Evolutionary conservation across 2,329 filamentous ascomycete genomes (phyloP), one percentile per base, ranked within the genome.

Genomic region (Penicillium frequentans): DNA sequence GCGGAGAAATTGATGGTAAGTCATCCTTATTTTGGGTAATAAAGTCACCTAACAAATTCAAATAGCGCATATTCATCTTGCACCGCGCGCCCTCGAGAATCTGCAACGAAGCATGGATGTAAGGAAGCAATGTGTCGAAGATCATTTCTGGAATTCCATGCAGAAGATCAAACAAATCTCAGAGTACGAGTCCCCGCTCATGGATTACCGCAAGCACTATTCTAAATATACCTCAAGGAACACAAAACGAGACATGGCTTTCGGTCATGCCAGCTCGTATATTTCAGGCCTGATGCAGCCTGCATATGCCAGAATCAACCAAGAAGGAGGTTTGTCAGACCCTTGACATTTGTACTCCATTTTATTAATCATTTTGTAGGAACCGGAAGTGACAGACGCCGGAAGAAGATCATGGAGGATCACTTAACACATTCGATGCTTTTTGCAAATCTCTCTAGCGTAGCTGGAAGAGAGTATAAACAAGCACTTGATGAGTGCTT

Each of bases 261-360:
- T 51, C 3, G 55, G 51, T 11, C 55, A 57, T 29, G 50, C n/a
- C 23, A 57, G 55, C 37, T 57, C 55, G 13, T 57, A 31, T 16
- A 57, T 57, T 3, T 19, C 26, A 8, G 46, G 13, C 14, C 55
- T 57, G 8, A 57, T 57, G 50, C 55, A 33, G 0, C 46, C 55
- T 9, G 55, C 46, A 6, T 57, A 57, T 42, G 42, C 44, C 10
- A 14, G 9, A 5, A 50, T 37, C n/a, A 31, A 29, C 5, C n/a
- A n/a, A 19, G 56, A 58, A 24, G 19, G n/a, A 33, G 55, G 55
- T 57, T 50, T 26, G 44, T 21, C 9, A 49, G 21, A 24, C 6
- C 6, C 24, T 29, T 21, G 3, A 11, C 9, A 24, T 8, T 11
- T 27, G 9, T 13, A 24, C 27, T 50, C 1, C 13, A 39, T 6